Conservation (phyloP, 306 rosid genomes). For the Heteromeles arbutifolia region DNA sequence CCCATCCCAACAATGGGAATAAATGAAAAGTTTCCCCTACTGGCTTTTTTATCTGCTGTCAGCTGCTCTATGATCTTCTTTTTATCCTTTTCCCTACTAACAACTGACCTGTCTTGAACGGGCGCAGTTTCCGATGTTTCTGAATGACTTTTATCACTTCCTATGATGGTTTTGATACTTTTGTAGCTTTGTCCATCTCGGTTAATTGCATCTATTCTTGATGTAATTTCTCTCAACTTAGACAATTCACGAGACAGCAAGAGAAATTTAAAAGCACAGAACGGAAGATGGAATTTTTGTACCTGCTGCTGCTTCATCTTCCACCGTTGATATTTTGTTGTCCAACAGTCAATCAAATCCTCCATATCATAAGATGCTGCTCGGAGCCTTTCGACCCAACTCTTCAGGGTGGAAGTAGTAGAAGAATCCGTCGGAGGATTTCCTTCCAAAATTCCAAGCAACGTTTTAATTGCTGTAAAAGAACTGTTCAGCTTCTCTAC, state of each 20-base stretch:
- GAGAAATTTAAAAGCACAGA: not conserved
- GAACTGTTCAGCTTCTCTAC: not conserved
- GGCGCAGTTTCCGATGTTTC: not conserved
- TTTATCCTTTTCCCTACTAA: not conserved
- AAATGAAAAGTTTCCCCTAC: not conserved
- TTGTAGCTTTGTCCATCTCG: not conserved
- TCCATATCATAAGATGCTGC: constrained; percentile 3
- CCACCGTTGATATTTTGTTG: not conserved
- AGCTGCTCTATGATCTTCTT: not conserved
- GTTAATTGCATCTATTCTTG: not conserved
- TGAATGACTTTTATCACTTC: not conserved
- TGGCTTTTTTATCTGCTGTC: not conserved
- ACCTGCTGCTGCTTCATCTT: not conserved
- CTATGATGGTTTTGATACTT: not conserved
- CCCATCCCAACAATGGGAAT: constrained; percentile 6
- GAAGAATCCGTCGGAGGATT: not conserved
- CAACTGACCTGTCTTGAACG: not conserved
- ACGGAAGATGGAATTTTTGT: not conserved
- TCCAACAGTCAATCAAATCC: constrained; percentile 2
- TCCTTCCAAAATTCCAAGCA: not conserved
- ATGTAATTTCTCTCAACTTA: not conserved
- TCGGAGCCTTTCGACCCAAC: not conserved
- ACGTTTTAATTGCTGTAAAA: not conserved
- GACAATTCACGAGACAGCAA: not conserved
- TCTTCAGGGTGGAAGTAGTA: not conserved